phyloP scores from a whole-genome alignment of 495 filamentous ascomycete species.

The Astrothelium subdiscretum region DNA sequence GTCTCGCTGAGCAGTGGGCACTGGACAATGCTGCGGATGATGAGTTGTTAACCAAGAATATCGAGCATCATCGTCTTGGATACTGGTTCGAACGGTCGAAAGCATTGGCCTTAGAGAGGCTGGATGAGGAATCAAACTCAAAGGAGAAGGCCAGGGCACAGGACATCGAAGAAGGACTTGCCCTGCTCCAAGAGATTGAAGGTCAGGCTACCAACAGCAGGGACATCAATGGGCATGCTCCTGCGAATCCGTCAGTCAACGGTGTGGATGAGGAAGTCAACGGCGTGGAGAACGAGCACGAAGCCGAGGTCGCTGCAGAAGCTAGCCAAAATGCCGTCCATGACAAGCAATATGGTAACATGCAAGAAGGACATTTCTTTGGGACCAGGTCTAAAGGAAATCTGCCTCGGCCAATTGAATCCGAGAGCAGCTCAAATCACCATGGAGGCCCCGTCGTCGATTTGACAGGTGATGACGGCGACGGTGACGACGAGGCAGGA shows the following conservation, averaged over 20 bases:
- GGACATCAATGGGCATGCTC: constrained; percentile 6
- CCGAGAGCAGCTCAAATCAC: not conserved
- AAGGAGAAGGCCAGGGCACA: constrained; percentile 10
- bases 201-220: not conserved
- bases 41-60: constrained; percentile 17
- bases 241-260: too few relatives aligned
- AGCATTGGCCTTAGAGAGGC: constrained; percentile 7
- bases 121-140: constrained; percentile 3
- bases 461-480: not conserved
- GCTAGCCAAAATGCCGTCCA: not conserved
- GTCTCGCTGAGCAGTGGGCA: constrained; percentile 22
- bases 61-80: constrained; percentile 22
- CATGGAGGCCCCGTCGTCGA: not conserved
- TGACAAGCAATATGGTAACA: not conserved
- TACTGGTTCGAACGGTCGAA: constrained; percentile 23
- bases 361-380: not conserved
- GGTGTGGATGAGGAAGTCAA: not conserved
- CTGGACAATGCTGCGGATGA: constrained; percentile 27
- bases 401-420: not conserved
- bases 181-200: not conserved
- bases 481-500: not conserved
- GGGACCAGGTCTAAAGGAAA: not conserved
- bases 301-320: not conserved
- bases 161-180: constrained; percentile 11
- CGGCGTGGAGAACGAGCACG: not conserved